phyloP scores from a whole-genome alignment of 306 rosid genomes.

The Cotoneaster glaucophyllus region DNA sequence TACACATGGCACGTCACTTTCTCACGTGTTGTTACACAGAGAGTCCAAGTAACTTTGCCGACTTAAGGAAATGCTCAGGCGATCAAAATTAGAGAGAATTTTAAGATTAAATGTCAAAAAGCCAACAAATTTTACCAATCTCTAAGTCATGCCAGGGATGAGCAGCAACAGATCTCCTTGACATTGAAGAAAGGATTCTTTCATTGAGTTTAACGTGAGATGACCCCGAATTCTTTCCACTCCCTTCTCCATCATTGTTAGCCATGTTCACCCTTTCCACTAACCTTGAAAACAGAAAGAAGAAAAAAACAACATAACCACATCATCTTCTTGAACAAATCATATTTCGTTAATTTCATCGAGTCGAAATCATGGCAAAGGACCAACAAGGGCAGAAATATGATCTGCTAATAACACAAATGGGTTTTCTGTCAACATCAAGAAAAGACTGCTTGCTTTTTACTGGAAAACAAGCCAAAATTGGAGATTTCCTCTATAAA shows the following conservation, averaged over 20 bases:
- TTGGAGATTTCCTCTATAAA: no score
- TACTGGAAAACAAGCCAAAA: not conserved
- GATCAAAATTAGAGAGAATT: not conserved
- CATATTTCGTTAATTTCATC: not conserved
- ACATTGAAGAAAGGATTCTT: conserved; percentile 80
- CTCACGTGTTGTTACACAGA: not conserved
- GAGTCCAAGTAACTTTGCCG: not conserved
- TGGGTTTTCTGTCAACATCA: not conserved
- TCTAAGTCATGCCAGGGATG: conserved; percentile 99
- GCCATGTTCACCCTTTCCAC: conserved; percentile 47
- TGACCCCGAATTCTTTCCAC: conserved; percentile 25
- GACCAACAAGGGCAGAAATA: not conserved
- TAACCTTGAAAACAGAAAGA: not conserved
- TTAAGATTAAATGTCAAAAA: not conserved
- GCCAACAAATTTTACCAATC: conserved; percentile 46
- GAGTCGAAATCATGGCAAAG: not conserved
- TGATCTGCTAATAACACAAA: not conserved
- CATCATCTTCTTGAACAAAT: conserved; percentile 3
- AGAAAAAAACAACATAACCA: not conserved
- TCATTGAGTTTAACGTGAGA: conserved; percentile 57
- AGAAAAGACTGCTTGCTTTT: not conserved
- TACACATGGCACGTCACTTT: not conserved
- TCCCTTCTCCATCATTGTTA: conserved; percentile 39
- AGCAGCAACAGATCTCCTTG: conserved; percentile 84
- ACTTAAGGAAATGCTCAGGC: not conserved